Evolutionary conservation across 305 asterid species (phyloP), one percentile per base, ranked within the genome.

Genomic region (Plantago coronopus): DNA sequence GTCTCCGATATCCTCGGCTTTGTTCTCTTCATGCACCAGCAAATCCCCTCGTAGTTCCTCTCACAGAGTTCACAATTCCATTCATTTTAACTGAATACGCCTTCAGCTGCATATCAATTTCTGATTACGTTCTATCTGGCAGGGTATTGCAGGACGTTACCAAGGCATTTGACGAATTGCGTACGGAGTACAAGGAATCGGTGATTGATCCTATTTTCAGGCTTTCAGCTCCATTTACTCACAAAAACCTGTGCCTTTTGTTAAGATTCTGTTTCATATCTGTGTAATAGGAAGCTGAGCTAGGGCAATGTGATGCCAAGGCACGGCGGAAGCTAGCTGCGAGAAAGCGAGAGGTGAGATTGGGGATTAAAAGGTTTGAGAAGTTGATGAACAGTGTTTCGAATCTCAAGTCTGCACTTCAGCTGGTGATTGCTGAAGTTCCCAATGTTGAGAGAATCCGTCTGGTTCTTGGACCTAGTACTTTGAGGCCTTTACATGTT

Each of bases 11-110:
- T 93, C 51, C 68, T 89, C 69, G 96, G 79, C 45, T 87, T 89
- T 78, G 62, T 85, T 63, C 96, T 93, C 47, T 93, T 79, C 74
- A 89, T 93, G 96, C 96, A 93, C 76, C 96, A 87, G 73, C 99
- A 93, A 66, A 93, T 89, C 80, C 99, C 99, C 62, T 84, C 91
- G 95, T 91, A 83, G 72, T 69, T 70, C 61, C 20, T 47, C 53
- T 45, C 23, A 22, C n/a, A 38, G 1, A 11, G 1, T 34, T 34
- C 40, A 34, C 40, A 27, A 27, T 27, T 27, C 31, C 31, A 27
- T 5, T 27, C 2, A 27, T 27, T 27, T 27, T 5, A 27, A 2
- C 31, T 27, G 5, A 27, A 27, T 2, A 27, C 2, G 2, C 31
- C 2, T 27, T 27, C 31, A 27, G 5, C 31, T 27, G 31, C 31